Evolutionary conservation across 148 eudicot genomes (phyloP), one percentile per base, ranked within the genome.

Genomic region (Persicaria tinctoria): DNA sequence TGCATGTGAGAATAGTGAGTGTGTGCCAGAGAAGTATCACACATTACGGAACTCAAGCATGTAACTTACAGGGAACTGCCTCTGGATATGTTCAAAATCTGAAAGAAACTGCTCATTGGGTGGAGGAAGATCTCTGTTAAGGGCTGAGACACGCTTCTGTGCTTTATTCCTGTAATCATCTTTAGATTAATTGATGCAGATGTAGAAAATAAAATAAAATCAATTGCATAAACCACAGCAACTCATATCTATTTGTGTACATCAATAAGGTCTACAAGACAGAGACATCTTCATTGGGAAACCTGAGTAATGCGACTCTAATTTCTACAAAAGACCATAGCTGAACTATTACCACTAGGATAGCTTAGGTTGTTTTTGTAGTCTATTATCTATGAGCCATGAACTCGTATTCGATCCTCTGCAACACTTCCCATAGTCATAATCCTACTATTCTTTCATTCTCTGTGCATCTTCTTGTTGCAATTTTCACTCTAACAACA

Each of bases 121-220:
- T 59, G 97, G 97, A 68, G 98, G 97, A 75, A 90, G 90, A 64
- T 87, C 93, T 85, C 92, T 85, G 75, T 89, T 92, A 66, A 87
- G 77, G 80, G 97, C 97, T 69, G 86, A 89, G 63, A 95, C 82
- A 76, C 97, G 90, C 88, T 92, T 95, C 83, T 90, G 97, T 51
- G 96, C 77, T 86, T 92, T 95, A 87, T 95, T 92, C 88, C 99
- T 95, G 86, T 76, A 79, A 86, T 18, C 64, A 74, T 18, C 72
- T 48, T 41, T 72, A 68, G 53, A 78, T 64, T 60, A 51, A 74
- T 70, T 11, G 48, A 17, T 47, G 12, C 5, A 5, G 13, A 41
- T 1, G 41, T 38, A 64, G 13, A 13, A 20, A 38, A 38, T 27
- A 41, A 66, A 7, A 41, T 60, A 60, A 60, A 60, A 60, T 5